These are phyloP conservation scores for Talaromyces sp. DNA, from an alignment of 2,329 filamentous ascomycete species.

Conservation along the genomic window DNA sequence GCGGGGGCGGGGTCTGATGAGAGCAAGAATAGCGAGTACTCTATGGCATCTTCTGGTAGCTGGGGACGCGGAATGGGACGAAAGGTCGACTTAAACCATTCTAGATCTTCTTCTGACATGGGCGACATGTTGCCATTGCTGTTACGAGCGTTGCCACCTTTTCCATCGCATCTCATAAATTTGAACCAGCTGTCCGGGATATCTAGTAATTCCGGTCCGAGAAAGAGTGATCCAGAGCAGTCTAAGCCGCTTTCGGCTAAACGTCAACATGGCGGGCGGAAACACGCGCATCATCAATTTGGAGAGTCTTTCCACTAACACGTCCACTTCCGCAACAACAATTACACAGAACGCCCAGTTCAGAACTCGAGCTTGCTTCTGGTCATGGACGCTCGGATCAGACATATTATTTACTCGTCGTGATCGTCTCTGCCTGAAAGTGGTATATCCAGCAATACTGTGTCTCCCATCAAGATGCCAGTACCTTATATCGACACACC, in stretches of 20 bases:
- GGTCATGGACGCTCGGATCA: conserved; percentile 24
- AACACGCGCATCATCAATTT: conserved; percentile 17
- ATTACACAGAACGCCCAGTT: background rate
- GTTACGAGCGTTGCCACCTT: conserved; percentile 1
- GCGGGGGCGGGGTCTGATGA: conserved; percentile 52
- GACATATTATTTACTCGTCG: background rate
- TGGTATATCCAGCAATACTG: conserved; percentile 17
- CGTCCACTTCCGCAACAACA: background rate
- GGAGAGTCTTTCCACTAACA: conserved; percentile 3
- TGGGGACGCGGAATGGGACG: conserved; percentile 58
- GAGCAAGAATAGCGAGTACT: conserved; percentile 74
- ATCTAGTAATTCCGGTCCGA: conserved; percentile 1
- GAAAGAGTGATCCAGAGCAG: background rate
- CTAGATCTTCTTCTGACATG: conserved; percentile 52
- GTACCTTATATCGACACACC: conserved; percentile 75
- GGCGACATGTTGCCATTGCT: conserved; percentile 33
- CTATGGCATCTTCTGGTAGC: conserved; percentile 76
- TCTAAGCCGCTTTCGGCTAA: conserved; percentile 34
- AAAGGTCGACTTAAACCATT: conserved; percentile 63
- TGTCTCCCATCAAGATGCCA: conserved; percentile 50
- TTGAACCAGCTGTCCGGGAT: conserved; percentile 8
- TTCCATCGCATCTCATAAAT: background rate
- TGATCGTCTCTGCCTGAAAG: conserved; percentile 4
- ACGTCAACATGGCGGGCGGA: conserved; percentile 35
- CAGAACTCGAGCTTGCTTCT: background rate